These are phyloP conservation scores for Cladorrhinum samala DNA, from an alignment of 495 filamentous ascomycete genomes.

Conservation along the genomic window DNA sequence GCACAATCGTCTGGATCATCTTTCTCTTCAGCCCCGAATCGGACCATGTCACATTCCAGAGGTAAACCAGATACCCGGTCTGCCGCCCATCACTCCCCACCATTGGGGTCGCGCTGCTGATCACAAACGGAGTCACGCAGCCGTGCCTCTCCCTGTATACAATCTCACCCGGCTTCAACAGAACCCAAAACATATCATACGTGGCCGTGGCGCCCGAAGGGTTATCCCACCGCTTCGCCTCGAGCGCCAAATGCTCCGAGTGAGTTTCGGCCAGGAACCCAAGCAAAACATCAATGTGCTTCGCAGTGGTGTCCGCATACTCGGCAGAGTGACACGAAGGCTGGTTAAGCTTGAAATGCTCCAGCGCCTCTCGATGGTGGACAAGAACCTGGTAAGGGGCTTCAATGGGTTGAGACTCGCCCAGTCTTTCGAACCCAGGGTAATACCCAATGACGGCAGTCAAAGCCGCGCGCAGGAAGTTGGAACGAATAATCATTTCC, in stretches of 20 bases:
- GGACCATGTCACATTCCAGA: constrained; percentile 31
- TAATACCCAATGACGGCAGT: constrained; percentile 35
- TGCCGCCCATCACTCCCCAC: background rate
- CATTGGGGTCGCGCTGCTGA: constrained; percentile 19
- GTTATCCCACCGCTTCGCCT: constrained; percentile 23
- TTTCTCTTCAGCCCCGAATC: constrained; percentile 21
- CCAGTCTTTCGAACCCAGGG: constrained; percentile 15
- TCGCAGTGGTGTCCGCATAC: constrained; percentile 25
- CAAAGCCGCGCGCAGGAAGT: constrained; percentile 33
- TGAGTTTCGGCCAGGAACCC: constrained; percentile 25
- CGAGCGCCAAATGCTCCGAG: constrained; percentile 24
- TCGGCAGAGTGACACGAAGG: constrained; percentile 26
- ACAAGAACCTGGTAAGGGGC: constrained; percentile 34
- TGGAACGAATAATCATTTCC: constrained; percentile 34
- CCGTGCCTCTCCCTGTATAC: constrained; percentile 27
- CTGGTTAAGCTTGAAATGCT: constrained; percentile 29
- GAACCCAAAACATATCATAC: constrained; percentile 31
- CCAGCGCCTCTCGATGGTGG: constrained; percentile 28
- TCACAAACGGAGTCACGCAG: constrained; percentile 26
- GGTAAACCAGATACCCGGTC: constrained; percentile 19
- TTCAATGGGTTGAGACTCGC: constrained; percentile 21
- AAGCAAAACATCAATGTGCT: constrained; percentile 37
- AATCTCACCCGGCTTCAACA: constrained; percentile 33
- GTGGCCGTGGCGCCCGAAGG: constrained; percentile 24
- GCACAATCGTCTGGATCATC: constrained; percentile 24